Conservation (phyloP, 1,139 yeast species). For the Pichia sp. region DNA sequence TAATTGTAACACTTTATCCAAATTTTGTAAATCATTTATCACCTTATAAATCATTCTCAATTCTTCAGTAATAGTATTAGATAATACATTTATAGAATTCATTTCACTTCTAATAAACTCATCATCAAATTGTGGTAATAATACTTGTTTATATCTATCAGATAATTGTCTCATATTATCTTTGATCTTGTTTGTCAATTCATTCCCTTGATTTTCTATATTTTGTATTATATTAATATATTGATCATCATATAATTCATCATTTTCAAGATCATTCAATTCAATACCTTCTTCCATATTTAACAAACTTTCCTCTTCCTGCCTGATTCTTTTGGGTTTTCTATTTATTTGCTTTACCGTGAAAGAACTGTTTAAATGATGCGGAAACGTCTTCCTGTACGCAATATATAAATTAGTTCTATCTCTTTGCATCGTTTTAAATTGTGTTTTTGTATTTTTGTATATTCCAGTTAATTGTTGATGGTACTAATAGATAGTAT, state of each 20-base stretch:
- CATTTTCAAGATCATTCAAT: conserved; percentile 36
- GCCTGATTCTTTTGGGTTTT: conserved; percentile 19
- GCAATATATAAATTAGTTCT: conserved; percentile 65
- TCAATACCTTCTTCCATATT: conserved; percentile 31
- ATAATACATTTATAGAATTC: conserved; percentile 57
- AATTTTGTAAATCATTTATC: conserved; percentile 40
- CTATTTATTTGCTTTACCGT: background rate
- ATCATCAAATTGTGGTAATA: conserved; percentile 82
- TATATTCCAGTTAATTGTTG: background rate
- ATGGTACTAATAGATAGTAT: background rate
- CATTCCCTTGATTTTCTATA: conserved; percentile 15
- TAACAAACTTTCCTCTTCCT: conserved; percentile 48
- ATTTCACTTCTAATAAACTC: conserved; percentile 15
- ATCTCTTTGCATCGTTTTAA: conserved; percentile 53
- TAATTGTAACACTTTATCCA: conserved; percentile 16
- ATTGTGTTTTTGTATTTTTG: too few relatives aligned
- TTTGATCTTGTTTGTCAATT: conserved; percentile 10
- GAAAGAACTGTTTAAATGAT: conserved; percentile 26
- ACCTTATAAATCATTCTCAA: conserved; percentile 72
- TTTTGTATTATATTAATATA: conserved; percentile 12
- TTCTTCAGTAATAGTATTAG: conserved; percentile 62
- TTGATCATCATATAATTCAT: background rate
- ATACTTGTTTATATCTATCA: conserved; percentile 67
- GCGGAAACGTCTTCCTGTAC: conserved; percentile 65
- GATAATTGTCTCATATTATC: conserved; percentile 48